These are phyloP conservation scores for Fusarium begoniae DNA, from an alignment of 2,329 filamentous ascomycete species.

Conservation along the genomic window DNA sequence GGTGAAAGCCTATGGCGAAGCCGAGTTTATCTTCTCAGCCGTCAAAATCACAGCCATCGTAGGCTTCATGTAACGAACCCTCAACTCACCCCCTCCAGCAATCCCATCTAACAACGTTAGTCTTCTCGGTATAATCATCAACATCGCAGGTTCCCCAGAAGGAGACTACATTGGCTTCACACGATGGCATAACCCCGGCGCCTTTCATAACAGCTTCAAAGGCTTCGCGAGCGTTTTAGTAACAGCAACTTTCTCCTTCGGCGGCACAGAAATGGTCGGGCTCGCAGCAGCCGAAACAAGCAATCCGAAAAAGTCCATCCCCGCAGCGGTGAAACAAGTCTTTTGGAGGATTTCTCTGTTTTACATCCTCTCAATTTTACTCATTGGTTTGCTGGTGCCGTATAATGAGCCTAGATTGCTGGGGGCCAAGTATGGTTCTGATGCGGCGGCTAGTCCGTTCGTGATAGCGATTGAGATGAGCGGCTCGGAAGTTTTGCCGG, in stretches of 20 bases:
- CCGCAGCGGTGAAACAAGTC: conserved; percentile 89
- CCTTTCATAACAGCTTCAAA: conserved; percentile 83
- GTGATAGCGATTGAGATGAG: conserved; percentile 90
- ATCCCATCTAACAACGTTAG: conserved; percentile 51
- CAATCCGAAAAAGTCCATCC: conserved; percentile 81
- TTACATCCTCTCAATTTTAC: conserved; percentile 81
- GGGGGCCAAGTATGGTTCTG: conserved; percentile 59
- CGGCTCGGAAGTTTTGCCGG: conserved; percentile 80
- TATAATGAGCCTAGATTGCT: conserved; percentile 74
- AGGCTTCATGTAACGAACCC: conserved; percentile 78
- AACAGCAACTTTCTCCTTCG: conserved; percentile 78
- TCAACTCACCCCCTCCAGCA: not conserved
- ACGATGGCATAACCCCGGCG: conserved; percentile 80
- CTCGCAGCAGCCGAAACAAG: conserved; percentile 79
- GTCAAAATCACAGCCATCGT: conserved; percentile 87
- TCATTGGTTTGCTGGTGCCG: conserved; percentile 84
- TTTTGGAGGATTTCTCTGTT: conserved; percentile 94
- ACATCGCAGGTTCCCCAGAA: conserved; percentile 78
- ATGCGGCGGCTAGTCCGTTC: conserved; percentile 85
- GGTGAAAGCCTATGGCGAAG: conserved; percentile 87
- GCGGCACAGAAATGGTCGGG: conserved; percentile 78
- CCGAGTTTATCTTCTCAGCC: conserved; percentile 86
- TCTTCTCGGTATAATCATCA: conserved; percentile 84
- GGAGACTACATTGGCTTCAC: conserved; percentile 80
- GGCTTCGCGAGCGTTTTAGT: conserved; percentile 82